Base-by-base conservation (phyloP, 768 basidiomycete genomes). In the Boletus tomentosulus region DNA sequence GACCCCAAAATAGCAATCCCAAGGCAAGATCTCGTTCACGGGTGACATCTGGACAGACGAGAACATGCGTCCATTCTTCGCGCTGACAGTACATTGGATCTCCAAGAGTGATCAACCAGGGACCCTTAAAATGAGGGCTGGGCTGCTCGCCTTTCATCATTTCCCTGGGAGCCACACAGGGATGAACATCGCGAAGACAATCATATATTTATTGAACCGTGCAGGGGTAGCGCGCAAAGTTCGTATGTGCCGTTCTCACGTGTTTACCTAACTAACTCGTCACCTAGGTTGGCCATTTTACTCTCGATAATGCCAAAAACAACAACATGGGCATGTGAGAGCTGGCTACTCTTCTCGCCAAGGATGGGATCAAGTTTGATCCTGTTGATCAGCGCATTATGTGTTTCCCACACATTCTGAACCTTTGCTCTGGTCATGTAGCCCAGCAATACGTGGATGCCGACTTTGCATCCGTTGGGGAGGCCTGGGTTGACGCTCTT, bases 131-230 rank as follows among this genome's bases (percentile, higher is more conserved):
- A 30, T 65, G 28, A 56, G 42, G 0, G 50, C 58, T 0, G 51
- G 30, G 0, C 52, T 62, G 0, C 45, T 63, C 0, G 48, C 57
- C 1, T 65, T 57, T 41, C 60, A 59, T 2, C 45, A 56, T 1
- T 2, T 65, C 3, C 54, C 58, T 35, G 55, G 57, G 0, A 57
- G 56, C 38, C 60, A 63, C 33, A 60, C 53, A 1, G 60, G 62
- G 1, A 38, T 38, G 1, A 50, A 61, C 13, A 50, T 65, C 3
- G 53, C 54, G 1, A 4, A 19, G 15, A 57, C 24, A 10, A 7
- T 57, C 0, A 22, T 51, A 2, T 22, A 19, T 12, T 15, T 53
- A 4, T 30, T 56, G 0, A 27, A 59, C 11, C 1, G 11, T 6
- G 45, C 44, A 1, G 24, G 24, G 2, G 48, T 56, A 0, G 16